phyloP scores from a whole-genome alignment of 306 rosid species.

The Ziziphus jujuba region DNA sequence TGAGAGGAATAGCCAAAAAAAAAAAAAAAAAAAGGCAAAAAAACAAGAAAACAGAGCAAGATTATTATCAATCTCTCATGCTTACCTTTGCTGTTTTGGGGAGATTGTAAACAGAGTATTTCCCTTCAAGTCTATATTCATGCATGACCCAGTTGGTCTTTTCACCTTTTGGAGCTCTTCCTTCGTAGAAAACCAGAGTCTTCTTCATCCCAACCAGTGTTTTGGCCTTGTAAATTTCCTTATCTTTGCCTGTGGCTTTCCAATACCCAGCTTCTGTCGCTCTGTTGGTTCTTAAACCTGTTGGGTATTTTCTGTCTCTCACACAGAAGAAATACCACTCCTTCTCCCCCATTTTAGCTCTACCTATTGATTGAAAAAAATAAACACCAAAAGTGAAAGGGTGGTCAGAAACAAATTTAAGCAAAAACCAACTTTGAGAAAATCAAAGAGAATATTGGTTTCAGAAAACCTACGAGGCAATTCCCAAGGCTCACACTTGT shows the following conservation, averaged over 20 bases:
- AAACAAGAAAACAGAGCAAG: neutral
- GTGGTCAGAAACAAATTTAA: neutral
- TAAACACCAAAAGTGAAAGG: neutral
- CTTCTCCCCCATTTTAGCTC: slow-evolving; percentile 75
- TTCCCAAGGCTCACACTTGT: slow-evolving; percentile 94
- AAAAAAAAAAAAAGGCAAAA: neutral
- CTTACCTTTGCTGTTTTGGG: slow-evolving; percentile 51
- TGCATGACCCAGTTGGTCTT: slow-evolving; percentile 94
- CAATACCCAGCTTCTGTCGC: slow-evolving; percentile 85
- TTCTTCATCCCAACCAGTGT: slow-evolving; percentile 83
- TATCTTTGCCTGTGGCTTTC: slow-evolving; percentile 98
- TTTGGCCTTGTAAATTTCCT: slow-evolving; percentile 53
- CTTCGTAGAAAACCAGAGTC: slow-evolving; percentile 83
- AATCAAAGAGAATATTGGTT: neutral
- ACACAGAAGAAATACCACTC: slow-evolving; percentile 90
- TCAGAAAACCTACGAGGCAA: slow-evolving; percentile 66
- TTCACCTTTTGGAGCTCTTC: slow-evolving; percentile 78
- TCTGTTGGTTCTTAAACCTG: slow-evolving; percentile 83
- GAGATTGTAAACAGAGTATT: slow-evolving; percentile 30
- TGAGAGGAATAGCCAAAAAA: too few species aligned
- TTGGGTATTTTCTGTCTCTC: slow-evolving; percentile 78
- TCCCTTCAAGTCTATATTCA: slow-evolving; percentile 68
- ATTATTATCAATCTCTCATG: neutral
- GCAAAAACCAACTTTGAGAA: neutral
- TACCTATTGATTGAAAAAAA: slow-evolving; percentile 42